These are phyloP conservation scores for Vigna radiata DNA, from an alignment of 306 rosid genomes.

Conservation along the genomic window DNA sequence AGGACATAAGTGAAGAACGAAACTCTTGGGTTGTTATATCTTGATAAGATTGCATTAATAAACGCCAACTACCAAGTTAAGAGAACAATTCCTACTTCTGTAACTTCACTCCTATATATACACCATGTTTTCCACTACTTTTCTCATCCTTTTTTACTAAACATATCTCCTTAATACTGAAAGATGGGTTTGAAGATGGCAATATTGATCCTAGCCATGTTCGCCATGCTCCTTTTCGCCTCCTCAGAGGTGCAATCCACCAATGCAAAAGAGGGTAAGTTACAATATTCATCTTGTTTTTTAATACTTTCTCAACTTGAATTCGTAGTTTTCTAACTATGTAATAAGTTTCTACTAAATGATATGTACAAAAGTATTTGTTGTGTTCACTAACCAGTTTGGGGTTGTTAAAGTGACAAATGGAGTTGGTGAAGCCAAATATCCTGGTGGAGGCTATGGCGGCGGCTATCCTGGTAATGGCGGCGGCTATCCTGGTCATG, in stretches of 20 bases:
- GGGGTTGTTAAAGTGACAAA: slow-evolving; percentile 13
- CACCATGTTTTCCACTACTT: neutral
- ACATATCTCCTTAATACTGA: neutral
- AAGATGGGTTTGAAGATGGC: slow-evolving; percentile 54
- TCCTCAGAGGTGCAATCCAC: slow-evolving; percentile 46
- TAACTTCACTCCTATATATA: slow-evolving; percentile 40
- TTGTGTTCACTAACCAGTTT: neutral
- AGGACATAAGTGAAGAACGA: neutral
- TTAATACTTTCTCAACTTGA: neutral
- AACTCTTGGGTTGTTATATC: neutral
- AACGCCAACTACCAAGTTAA: slow-evolving; percentile 20
- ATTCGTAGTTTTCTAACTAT: too few species aligned
- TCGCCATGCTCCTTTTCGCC: slow-evolving; percentile 46
- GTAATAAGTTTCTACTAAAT: too few species aligned
- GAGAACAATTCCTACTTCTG: too few species aligned
- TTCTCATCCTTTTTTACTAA: slow-evolving; percentile 22
- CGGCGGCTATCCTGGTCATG: slow-evolving; percentile 5
- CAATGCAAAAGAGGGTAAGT: slow-evolving; percentile 45
- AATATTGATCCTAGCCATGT: slow-evolving; percentile 45
- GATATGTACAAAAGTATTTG: too few species aligned
- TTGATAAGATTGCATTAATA: slow-evolving; percentile 39
- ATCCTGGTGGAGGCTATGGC: slow-evolving; percentile 8
- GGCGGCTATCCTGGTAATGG: neutral
- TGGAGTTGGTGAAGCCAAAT: slow-evolving; percentile 39
- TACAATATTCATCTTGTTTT: neutral